These are phyloP conservation scores for Krasilnikovozyma curviuscula DNA, from an alignment of 768 basidiomycete genomes.

Conservation along the genomic window DNA sequence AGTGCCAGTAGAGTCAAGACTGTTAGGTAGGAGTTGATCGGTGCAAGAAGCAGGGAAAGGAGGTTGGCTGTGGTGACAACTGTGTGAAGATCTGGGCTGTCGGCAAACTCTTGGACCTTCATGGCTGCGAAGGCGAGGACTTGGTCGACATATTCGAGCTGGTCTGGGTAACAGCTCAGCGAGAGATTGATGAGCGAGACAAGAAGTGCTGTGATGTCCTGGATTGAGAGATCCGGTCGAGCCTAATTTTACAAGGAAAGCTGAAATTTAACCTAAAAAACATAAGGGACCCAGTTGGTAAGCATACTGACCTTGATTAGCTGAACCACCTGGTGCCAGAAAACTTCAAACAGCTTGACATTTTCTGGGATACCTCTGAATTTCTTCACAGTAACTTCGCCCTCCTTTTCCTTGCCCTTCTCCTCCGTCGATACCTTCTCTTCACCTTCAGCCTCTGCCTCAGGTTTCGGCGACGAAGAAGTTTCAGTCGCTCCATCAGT, in stretches of 20 bases:
- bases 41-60: constrained; percentile 75
- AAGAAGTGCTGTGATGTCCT: constrained; percentile 87
- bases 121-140: constrained; percentile 70
- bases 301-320: constrained; percentile 61
- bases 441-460: constrained; percentile 3
- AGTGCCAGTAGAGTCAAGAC: constrained; percentile 93
- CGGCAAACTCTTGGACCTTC: constrained; percentile 65
- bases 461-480: constrained; percentile 11
- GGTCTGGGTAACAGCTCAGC: constrained; percentile 88
- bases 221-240: constrained; percentile 88
- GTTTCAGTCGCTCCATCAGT: constrained; percentile 13
- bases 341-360: constrained; percentile 90
- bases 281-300: not conserved
- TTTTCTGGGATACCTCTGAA: constrained; percentile 91
- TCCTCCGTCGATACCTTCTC: constrained; percentile 13
- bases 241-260: constrained; percentile 37
- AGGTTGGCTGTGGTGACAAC: constrained; percentile 75
- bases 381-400: constrained; percentile 36
- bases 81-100: constrained; percentile 71
- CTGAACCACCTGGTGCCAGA: constrained; percentile 96
- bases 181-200: constrained; percentile 91
- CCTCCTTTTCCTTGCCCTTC: constrained; percentile 46
- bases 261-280: not conserved
- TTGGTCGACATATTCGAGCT: constrained; percentile 92
- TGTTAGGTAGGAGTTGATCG: constrained; percentile 89